These are phyloP conservation scores for Ambispora gerdemannii DNA, from an alignment of 192 early-diverging fungal genomes.

Conservation along the genomic window DNA sequence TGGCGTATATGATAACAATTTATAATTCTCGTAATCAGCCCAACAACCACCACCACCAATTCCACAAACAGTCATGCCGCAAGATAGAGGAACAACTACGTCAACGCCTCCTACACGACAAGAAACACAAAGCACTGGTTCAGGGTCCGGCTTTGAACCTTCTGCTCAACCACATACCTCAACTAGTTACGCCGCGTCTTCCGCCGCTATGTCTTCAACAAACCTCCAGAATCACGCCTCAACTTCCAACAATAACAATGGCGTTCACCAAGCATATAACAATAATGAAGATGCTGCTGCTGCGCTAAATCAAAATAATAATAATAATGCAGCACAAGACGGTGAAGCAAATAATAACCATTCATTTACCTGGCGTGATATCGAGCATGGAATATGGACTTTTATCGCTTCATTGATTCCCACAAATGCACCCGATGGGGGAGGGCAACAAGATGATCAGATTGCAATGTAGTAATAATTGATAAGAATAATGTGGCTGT, in stretches of 20 bases:
- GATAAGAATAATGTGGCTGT: no score
- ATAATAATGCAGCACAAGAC: not conserved
- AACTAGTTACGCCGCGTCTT: not conserved
- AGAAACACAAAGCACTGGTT: no score
- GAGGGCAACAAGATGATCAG: conserved; percentile 18
- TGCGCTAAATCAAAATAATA: not conserved
- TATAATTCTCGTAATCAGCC: not conserved
- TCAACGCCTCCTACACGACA: not conserved
- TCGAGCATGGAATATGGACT: conserved; percentile 42
- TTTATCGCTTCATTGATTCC: conserved; percentile 45
- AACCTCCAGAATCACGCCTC: not conserved
- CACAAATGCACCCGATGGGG: conserved; percentile 36
- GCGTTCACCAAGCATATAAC: not conserved
- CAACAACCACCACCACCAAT: not conserved
- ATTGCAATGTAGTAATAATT: not conserved
- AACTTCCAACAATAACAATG: not conserved
- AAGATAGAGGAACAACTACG: not conserved
- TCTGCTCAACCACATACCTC: not conserved
- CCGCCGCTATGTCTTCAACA: not conserved
- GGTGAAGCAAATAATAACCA: not conserved
- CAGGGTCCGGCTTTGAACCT: not conserved
- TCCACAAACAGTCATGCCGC: not conserved
- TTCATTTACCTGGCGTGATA: conserved; percentile 35
- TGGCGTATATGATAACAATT: not conserved
- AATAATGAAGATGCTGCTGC: conserved; percentile 1